These are phyloP conservation scores for Termitomyces sp. DNA, from an alignment of 768 basidiomycete species.

Conservation along the genomic window DNA sequence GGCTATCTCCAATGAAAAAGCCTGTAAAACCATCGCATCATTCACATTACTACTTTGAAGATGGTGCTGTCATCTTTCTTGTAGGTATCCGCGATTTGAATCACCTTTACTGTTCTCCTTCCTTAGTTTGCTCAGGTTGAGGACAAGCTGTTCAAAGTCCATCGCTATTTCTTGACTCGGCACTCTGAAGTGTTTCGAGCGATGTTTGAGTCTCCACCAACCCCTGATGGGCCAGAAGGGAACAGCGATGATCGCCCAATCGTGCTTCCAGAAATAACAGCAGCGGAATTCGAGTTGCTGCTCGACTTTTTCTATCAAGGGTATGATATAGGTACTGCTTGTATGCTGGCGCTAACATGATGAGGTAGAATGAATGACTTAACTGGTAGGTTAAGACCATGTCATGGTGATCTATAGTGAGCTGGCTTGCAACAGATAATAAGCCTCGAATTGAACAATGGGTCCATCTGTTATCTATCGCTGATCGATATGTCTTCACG, in stretches of 20 bases:
- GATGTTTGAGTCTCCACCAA: not conserved
- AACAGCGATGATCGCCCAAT: not conserved
- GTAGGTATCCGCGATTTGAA: not conserved
- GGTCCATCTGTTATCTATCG: not conserved
- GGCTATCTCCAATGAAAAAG: not conserved
- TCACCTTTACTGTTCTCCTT: not conserved
- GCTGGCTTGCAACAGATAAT: not conserved
- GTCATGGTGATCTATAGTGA: not conserved
- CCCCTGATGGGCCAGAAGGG: not conserved
- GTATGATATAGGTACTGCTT: not conserved
- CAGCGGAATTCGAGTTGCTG: not conserved
- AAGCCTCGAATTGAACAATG: not conserved
- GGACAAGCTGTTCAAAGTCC: not conserved
- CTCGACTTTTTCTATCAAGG: not conserved
- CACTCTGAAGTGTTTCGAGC: not conserved
- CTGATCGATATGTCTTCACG: not conserved
- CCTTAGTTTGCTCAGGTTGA: not conserved
- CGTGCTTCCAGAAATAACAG: not conserved
- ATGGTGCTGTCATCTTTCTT: not conserved
- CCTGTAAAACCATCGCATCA: not conserved
- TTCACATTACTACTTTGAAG: not conserved
- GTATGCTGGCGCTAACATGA: not conserved
- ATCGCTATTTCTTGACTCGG: not conserved
- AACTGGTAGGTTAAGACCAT: not conserved
- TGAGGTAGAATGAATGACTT: not conserved